These are phyloP conservation scores for Plasmodium adleri DNA, from an alignment of 169 alveolate species.

Conservation along the genomic window DNA sequence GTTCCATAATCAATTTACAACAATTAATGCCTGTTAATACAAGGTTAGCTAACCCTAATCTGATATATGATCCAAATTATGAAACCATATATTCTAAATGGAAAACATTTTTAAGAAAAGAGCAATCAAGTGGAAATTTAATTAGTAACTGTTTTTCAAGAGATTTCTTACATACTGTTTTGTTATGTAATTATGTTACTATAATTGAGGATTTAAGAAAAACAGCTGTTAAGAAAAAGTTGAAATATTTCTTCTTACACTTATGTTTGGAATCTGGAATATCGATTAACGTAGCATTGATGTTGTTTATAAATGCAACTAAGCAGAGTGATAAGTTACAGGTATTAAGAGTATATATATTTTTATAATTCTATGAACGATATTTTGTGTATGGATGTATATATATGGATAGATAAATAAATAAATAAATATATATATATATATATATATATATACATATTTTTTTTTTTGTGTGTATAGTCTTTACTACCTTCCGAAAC, in stretches of 20 bases:
- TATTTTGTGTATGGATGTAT: too few relatives aligned
- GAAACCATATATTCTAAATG: constrained; percentile 55
- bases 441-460: not conserved
- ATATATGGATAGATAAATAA: too few relatives aligned
- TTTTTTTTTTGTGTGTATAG: constrained; percentile 40
- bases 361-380: too few relatives aligned
- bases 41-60: constrained; percentile 32
- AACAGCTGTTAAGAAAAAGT: constrained; percentile 64
- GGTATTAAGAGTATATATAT: constrained; percentile 9
- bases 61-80: constrained; percentile 63
- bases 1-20: constrained; percentile 59
- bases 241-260: constrained; percentile 55
- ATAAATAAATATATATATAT: too few relatives aligned
- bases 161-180: constrained; percentile 38
- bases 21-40: constrained; percentile 27
- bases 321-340: constrained; percentile 56
- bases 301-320: constrained; percentile 53
- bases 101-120: constrained; percentile 61
- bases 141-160: constrained; percentile 66
- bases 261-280: constrained; percentile 56
- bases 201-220: constrained; percentile 68
- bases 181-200: constrained; percentile 52
- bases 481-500: constrained; percentile 91
- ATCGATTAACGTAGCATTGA: constrained; percentile 41
- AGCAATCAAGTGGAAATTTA: constrained; percentile 70